Percentiles rank a stretch among this genome's conserved stretches.
Conservation (phyloP, 2,329 filamentous ascomycete genomes). For the Diaporthe vaccinii region DNA sequence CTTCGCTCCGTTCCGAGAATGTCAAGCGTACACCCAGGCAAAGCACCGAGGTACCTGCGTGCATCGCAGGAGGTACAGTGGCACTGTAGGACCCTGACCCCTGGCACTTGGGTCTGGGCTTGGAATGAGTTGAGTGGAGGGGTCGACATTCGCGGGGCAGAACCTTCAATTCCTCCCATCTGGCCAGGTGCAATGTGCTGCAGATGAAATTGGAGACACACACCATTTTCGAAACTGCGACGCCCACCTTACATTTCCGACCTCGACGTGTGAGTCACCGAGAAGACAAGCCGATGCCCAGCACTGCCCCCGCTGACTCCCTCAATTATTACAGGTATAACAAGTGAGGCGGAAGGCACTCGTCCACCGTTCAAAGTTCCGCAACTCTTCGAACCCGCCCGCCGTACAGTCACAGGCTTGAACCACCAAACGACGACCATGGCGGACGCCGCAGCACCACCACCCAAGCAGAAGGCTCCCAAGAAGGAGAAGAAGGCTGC, state of each 20-base stretch:
- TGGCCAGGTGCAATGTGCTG: conserved; percentile 18
- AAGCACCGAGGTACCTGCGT: not conserved
- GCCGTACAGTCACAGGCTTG: not conserved
- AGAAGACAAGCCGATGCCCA: not conserved
- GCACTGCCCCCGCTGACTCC: conserved; percentile 14
- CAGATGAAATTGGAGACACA: conserved; percentile 36
- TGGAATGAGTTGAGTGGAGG: conserved; percentile 30
- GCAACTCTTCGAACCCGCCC: not conserved
- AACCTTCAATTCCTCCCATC: conserved; percentile 30
- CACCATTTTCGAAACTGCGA: conserved; percentile 38
- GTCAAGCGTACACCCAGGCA: not conserved
- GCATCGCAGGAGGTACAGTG: not conserved
- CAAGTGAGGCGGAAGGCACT: conserved; percentile 16
- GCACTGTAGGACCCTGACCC: conserved; percentile 17
- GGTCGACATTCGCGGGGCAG: conserved; percentile 38
- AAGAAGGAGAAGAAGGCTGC: conserved; percentile 66
- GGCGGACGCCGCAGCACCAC: conserved; percentile 38
- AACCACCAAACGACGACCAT: conserved; percentile 10
- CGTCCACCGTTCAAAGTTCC: not conserved
- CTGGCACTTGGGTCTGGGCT: conserved; percentile 1
- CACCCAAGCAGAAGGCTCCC: conserved; percentile 49
- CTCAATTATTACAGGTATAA: not conserved
- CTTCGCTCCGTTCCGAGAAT: not conserved
- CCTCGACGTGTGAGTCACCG: conserved; percentile 36
- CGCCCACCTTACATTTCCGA: not conserved